phyloP scores from a whole-genome alignment of 2,329 filamentous ascomycete species.

The Pezicula radicicola region DNA sequence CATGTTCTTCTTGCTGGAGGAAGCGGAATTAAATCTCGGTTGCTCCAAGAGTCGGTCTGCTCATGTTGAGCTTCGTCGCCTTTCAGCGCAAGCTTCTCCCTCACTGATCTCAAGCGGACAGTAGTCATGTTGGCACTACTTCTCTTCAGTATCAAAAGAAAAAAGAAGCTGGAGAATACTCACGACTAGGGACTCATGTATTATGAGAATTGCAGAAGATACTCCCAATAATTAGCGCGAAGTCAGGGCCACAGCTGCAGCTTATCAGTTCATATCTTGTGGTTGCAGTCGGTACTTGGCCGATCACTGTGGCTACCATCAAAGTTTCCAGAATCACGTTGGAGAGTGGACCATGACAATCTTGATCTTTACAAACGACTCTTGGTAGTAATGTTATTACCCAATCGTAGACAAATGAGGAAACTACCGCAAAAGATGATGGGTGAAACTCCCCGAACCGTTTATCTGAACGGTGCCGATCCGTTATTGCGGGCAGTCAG shows the following conservation, averaged over 20 bases:
- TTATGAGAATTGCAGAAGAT: neutral
- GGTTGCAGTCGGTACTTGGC: no score
- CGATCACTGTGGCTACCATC: no score
- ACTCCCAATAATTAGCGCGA: neutral
- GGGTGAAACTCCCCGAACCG: no score
- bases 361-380: neutral
- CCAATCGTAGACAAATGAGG: neutral
- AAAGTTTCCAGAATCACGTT: no score
- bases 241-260: neutral
- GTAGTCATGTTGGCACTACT: neutral
- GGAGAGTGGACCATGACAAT: neutral
- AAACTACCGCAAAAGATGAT: no score
- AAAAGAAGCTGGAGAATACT: neutral
- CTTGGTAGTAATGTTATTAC: neutral
- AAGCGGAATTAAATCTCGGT: conserved; percentile 34
- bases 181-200: neutral
- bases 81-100: conserved; percentile 5
- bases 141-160: neutral
- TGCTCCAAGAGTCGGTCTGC: conserved; percentile 40
- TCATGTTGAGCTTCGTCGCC: conserved; percentile 34
- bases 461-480: no score
- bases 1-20: conserved; percentile 36
- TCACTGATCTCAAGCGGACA: neutral
- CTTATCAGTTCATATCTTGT: no score
- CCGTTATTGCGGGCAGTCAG: no score